phyloP scores from a whole-genome alignment of 371 early-diverging fungal genomes.

The Mortierella sp. region DNA sequence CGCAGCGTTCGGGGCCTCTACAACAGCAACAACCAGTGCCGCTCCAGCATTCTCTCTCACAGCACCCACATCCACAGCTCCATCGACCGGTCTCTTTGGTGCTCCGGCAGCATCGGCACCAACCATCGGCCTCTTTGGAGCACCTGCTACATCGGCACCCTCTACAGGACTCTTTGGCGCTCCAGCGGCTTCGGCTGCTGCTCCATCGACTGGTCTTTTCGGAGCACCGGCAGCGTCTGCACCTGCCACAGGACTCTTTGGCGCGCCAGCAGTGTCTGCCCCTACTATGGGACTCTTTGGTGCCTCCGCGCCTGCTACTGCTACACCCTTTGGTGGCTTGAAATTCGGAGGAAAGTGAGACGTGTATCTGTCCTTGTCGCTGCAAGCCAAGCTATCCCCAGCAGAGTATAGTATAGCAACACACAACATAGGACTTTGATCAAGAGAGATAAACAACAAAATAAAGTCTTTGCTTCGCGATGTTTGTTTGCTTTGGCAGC shows the following conservation, averaged over 20 bases:
- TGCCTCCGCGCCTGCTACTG: neutral
- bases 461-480: too few relatives aligned
- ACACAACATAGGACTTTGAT: too few relatives aligned
- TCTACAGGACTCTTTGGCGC: neutral
- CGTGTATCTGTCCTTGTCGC: too few relatives aligned
- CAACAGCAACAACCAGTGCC: neutral
- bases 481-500: too few relatives aligned
- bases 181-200: neutral
- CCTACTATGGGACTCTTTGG: conserved; percentile 7
- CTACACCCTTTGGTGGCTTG: conserved; percentile 18
- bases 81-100: neutral
- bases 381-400: too few relatives aligned
- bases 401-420: too few relatives aligned
- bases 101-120: neutral
- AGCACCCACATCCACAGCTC: conserved; percentile 10
- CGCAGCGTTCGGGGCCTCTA: neutral
- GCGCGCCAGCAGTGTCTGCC: conserved; percentile 6
- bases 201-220: neutral
- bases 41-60: conserved; percentile 12
- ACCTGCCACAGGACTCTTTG: conserved; percentile 6
- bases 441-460: too few relatives aligned
- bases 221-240: neutral
- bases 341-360: conserved; percentile 9
- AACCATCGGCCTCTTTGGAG: conserved; percentile 9
- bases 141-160: neutral